A percentile compares a stretch with the other conserved stretches of the same genome.
phyloP scores from a whole-genome alignment of 164 flowering plant species.

The Chloranthus sessilifolius region DNA sequence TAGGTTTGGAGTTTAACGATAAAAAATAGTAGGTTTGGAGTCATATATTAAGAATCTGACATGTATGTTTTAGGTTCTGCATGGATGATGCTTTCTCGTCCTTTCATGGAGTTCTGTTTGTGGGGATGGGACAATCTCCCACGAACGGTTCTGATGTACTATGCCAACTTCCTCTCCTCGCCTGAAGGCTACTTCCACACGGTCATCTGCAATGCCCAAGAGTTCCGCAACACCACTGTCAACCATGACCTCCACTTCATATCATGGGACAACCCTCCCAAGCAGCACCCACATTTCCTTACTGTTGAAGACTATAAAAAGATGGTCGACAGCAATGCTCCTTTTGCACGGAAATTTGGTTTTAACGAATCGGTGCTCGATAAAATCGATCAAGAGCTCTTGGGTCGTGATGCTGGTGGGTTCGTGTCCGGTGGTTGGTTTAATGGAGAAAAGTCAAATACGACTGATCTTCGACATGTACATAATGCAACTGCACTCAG shows the following conservation, averaged over 20 bases:
- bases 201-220: slow-evolving; percentile 66
- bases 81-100: slow-evolving; percentile 89
- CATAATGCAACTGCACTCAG: slow-evolving; percentile 30
- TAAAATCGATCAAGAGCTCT: slow-evolving; percentile 64
- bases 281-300: slow-evolving; percentile 87
- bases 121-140: slow-evolving; percentile 96
- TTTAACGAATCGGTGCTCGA: slow-evolving; percentile 51
- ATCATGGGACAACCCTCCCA: slow-evolving; percentile 94
- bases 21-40: too few species aligned
- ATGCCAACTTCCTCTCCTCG: slow-evolving; percentile 82
- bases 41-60: too few species aligned
- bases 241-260: slow-evolving; percentile 83
- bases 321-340: slow-evolving; percentile 71
- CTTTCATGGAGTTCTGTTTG: slow-evolving; percentile 64
- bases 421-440: slow-evolving; percentile 72
- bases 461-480: slow-evolving; percentile 9
- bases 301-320: slow-evolving; percentile 34
- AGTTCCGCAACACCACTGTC: slow-evolving; percentile 68
- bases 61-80: slow-evolving; percentile 62
- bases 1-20: too few species aligned
- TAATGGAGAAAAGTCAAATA: slow-evolving; percentile 15
- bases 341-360: slow-evolving; percentile 77
- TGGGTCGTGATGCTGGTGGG: slow-evolving; percentile 40
- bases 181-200: slow-evolving; percentile 95
- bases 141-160: slow-evolving; percentile 70